phyloP scores from a whole-genome alignment of 2,329 filamentous ascomycete species.

The Sarocladium kiliense region DNA sequence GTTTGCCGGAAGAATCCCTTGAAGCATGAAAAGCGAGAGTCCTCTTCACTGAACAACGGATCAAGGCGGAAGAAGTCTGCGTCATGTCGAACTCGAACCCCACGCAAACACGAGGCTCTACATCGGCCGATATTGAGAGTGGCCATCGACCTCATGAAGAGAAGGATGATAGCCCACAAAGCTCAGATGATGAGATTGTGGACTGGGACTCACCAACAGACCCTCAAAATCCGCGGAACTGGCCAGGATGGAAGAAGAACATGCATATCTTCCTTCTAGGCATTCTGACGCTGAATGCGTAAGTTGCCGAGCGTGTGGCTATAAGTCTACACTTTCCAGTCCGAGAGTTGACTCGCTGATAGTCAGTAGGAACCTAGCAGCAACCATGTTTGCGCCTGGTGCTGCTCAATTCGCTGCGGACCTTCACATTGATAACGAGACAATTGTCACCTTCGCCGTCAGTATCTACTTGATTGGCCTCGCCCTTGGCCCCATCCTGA shows the following conservation, averaged over 20 bases:
- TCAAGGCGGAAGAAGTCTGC: too few species aligned
- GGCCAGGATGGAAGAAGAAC: constrained; percentile 61
- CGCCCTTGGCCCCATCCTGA: constrained; percentile 53
- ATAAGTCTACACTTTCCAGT: too few species aligned
- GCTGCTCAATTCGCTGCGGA: constrained; percentile 39
- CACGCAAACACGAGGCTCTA: background rate
- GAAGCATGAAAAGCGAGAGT: too few species aligned
- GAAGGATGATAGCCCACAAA: background rate
- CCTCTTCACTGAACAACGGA: too few species aligned
- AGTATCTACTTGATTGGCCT: constrained; percentile 40
- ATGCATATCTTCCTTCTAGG: constrained; percentile 39
- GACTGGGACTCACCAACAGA: constrained; percentile 67
- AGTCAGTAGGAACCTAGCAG: constrained; percentile 16
- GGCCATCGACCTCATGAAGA: background rate
- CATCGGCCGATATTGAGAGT: background rate
- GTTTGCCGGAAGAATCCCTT: too few species aligned
- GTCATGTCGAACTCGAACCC: background rate
- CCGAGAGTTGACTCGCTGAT: constrained; percentile 10
- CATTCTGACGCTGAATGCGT: constrained; percentile 33
- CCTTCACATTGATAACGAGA: constrained; percentile 28
- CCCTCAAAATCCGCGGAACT: constrained; percentile 62
- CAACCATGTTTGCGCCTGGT: constrained; percentile 39
- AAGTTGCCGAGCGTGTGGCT: background rate
- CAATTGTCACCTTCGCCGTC: constrained; percentile 34
- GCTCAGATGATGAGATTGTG: background rate